These are phyloP conservation scores for Biancaea sappan DNA, from an alignment of 306 rosid genomes.

Conservation along the genomic window DNA sequence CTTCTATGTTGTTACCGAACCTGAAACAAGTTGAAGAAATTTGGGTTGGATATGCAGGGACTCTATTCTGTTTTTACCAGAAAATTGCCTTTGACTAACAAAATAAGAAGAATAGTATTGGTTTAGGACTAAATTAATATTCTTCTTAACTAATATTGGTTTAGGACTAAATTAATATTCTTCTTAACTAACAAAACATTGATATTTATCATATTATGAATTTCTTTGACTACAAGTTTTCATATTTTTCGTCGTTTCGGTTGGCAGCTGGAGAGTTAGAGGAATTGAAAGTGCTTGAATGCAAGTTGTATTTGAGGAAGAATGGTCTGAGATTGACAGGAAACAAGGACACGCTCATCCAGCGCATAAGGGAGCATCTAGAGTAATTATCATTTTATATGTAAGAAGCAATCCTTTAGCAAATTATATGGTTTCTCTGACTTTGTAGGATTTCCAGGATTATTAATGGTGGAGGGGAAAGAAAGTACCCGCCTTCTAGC, in stretches of 20 bases:
- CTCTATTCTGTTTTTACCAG: neutral
- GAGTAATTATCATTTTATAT: conserved; percentile 55
- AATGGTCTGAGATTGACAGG: conserved; percentile 80
- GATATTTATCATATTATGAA: neutral
- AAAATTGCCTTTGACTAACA: neutral
- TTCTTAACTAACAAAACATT: neutral
- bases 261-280: conserved; percentile 54
- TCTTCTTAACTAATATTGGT: neutral
- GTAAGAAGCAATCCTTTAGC: neutral
- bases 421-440: conserved; percentile 29
- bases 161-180: neutral
- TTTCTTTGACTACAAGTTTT: conserved; percentile 7
- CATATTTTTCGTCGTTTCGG: conserved; percentile 24
- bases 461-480: conserved; percentile 75
- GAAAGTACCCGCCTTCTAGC: conserved; percentile 64
- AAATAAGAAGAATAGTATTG: neutral
- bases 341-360: conserved; percentile 66
- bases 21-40: neutral
- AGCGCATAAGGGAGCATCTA: conserved; percentile 71
- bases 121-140: neutral
- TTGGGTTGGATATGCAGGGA: neutral
- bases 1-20: neutral
- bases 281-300: conserved; percentile 78
- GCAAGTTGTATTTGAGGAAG: conserved; percentile 78
- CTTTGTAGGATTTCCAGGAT: conserved; percentile 55